A percentile compares a stretch with the other conserved stretches of the same genome.
Conservation (phyloP, 805 yeast species). For the Nakazawaea anatomiae region DNA sequence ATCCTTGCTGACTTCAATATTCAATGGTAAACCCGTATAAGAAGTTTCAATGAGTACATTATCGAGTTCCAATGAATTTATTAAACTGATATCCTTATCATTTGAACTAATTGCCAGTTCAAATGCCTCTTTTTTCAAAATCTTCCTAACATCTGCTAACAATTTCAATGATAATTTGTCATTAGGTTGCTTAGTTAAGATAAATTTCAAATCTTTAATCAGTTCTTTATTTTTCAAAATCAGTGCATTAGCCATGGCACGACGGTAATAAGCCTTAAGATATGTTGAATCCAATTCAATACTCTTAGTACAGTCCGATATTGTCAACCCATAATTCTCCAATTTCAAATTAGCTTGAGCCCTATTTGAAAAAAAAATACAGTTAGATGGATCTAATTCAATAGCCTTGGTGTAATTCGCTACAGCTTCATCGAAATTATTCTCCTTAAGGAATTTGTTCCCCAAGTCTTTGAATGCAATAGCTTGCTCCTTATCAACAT, state of each 20-base stretch:
- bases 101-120: conserved; percentile 81
- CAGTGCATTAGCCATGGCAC: conserved; percentile 79
- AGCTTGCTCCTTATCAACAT: conserved; percentile 24
- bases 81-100: conserved; percentile 41
- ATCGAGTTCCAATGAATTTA: conserved; percentile 42
- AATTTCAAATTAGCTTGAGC: conserved; percentile 85
- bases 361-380: conserved; percentile 73
- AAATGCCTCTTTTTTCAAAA: conserved; percentile 70
- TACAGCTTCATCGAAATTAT: conserved; percentile 60
- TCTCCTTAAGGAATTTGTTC: conserved; percentile 62
- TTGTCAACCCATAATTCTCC: conserved; percentile 83
- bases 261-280: conserved; percentile 78
- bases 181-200: conserved; percentile 55
- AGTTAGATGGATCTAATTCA: conserved; percentile 48
- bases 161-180: conserved; percentile 65
- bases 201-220: conserved; percentile 56
- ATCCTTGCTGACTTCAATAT: conserved; percentile 29
- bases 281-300: conserved; percentile 60
- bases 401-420: conserved; percentile 72
- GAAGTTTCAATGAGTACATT: conserved; percentile 43
- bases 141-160: conserved; percentile 54
- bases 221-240: conserved; percentile 73
- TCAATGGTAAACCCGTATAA: conserved; percentile 55
- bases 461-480: conserved; percentile 61
- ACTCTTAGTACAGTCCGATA: conserved; percentile 71